Evolutionary conservation across 768 basidiomycete genomes (phyloP).

Genomic region (Mycena belliarum): DNA sequence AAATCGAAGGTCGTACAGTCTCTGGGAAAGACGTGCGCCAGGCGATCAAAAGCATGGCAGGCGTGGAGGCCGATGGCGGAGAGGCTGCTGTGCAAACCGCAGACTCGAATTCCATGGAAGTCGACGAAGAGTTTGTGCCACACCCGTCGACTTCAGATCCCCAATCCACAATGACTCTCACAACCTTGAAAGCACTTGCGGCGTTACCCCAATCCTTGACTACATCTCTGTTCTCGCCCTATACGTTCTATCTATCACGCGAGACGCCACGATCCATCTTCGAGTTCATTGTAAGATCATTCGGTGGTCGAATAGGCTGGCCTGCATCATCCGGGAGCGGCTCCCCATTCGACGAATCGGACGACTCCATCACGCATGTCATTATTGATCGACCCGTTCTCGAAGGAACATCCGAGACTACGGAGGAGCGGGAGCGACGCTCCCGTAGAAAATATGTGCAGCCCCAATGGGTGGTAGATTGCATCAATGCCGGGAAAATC

Average conservation of each 20-base stretch:
- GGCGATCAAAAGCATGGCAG: conserved; percentile 57
- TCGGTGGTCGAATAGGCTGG: conserved; percentile 94
- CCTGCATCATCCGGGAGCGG: conserved; percentile 77
- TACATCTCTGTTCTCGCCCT: conserved; percentile 76
- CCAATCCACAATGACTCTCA: conserved; percentile 49
- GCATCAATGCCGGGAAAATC: conserved; percentile 84
- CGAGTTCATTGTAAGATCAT: conserved; percentile 90
- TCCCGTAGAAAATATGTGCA: conserved; percentile 85
- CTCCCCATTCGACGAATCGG: conserved; percentile 75
- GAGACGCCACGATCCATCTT: conserved; percentile 90
- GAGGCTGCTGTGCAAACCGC: conserved; percentile 42
- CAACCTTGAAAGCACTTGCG: conserved; percentile 68
- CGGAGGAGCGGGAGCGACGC: conserved; percentile 61
- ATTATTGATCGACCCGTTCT: conserved; percentile 86
- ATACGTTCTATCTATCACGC: conserved; percentile 91
- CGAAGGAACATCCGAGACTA: conserved; percentile 47
- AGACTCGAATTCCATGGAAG: conserved; percentile 35
- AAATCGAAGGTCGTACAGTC: conserved; percentile 43
- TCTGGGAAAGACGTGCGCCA: conserved; percentile 58
- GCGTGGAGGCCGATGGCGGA: conserved; percentile 28
- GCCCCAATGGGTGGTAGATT: conserved; percentile 98
- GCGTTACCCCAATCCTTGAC: conserved; percentile 57
- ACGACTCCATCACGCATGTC: conserved; percentile 90
- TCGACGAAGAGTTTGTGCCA: conserved; percentile 69
- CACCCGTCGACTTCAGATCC: conserved; percentile 55